Conservation (phyloP, 2,329 filamentous ascomycete species). For the Pestalotiopsis sp. region DNA sequence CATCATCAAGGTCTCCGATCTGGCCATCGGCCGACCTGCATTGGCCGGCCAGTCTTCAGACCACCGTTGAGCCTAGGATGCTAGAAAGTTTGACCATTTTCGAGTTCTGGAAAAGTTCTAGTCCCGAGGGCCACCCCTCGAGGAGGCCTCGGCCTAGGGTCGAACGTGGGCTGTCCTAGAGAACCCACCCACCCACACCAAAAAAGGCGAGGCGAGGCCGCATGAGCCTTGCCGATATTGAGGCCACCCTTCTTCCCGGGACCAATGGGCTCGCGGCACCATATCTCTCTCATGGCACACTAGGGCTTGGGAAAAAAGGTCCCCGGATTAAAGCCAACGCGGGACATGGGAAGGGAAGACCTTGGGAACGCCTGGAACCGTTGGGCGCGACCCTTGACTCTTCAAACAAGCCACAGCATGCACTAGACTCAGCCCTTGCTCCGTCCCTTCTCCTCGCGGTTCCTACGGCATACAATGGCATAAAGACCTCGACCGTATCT, state of each 20-base stretch:
- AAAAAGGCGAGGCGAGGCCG: neutral
- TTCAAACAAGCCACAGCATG: neutral
- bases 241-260: slow-evolving; percentile 3
- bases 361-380: neutral
- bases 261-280: neutral
- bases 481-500: neutral
- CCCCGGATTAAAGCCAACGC: neutral
- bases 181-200: slow-evolving; percentile 7
- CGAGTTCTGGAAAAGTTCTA: slow-evolving; percentile 8
- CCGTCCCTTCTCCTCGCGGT: neutral
- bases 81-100: neutral
- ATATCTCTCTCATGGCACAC: neutral
- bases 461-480: neutral
- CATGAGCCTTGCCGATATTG: slow-evolving; percentile 7
- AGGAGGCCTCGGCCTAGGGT: neutral
- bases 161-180: neutral
- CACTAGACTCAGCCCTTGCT: neutral
- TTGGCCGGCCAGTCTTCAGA: neutral
- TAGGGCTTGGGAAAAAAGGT: neutral
- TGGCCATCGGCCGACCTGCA: slow-evolving; percentile 6
- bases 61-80: neutral
- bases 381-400: neutral
- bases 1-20: neutral
- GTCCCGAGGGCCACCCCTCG: neutral
- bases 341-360: neutral